phyloP scores from a whole-genome alignment of 2,329 filamentous ascomycete genomes.

The Proliferodiscus dingleyae region DNA sequence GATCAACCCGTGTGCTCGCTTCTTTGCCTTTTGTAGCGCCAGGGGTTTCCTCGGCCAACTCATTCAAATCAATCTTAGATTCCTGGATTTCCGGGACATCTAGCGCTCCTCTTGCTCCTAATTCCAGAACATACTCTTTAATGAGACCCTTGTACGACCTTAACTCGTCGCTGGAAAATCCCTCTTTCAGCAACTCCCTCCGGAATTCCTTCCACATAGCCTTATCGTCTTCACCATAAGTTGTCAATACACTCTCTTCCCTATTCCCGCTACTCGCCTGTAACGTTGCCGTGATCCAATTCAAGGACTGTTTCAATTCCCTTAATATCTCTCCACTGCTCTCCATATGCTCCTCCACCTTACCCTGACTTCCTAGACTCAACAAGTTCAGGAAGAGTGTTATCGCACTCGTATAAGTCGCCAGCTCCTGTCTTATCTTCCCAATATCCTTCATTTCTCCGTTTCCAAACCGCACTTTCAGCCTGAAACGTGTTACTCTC shows the following conservation, averaged over 20 bases:
- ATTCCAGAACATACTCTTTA: not conserved
- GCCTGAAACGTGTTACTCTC: constrained; percentile 1
- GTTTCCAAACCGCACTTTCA: constrained; percentile 6
- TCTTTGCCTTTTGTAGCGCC: too few relatives aligned
- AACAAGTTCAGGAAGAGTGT: constrained; percentile 2
- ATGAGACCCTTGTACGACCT: not conserved
- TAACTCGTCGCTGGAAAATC: not conserved
- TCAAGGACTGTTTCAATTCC: constrained; percentile 3
- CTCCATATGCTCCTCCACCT: not conserved
- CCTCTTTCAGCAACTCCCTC: not conserved
- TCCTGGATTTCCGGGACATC: too few relatives aligned
- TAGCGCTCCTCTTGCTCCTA: not conserved
- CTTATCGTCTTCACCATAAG: not conserved
- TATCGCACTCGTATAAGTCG: constrained; percentile 7
- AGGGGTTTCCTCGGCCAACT: too few relatives aligned
- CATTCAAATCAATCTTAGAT: too few relatives aligned
- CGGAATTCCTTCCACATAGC: not conserved
- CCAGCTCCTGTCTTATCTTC: constrained; percentile 4
- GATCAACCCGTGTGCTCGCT: too few relatives aligned
- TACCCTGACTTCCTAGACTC: constrained; percentile 3
- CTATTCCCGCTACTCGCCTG: not conserved
- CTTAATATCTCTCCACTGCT: constrained; percentile 1
- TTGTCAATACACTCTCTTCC: not conserved
- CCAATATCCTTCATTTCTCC: constrained; percentile 1
- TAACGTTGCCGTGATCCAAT: constrained; percentile 1